Evolutionary conservation across 495 filamentous ascomycete species (phyloP), one percentile per base, ranked within the genome.

Genomic region (Penicillium samsonianum): DNA sequence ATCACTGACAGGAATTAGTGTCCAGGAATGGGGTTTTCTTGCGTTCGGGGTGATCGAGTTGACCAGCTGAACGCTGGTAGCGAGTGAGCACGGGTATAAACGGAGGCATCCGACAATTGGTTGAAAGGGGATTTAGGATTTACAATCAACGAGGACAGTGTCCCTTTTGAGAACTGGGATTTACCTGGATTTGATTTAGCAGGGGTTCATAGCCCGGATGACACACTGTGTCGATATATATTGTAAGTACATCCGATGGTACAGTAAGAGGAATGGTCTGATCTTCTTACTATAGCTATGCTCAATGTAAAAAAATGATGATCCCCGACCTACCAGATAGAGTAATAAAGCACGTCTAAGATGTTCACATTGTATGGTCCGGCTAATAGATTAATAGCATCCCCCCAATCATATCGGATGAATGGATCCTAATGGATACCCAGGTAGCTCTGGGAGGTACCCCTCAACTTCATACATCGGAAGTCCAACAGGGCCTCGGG

Each of bases 11-110:
- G 26, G 30, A 20, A 45, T 6, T 26, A 30, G 17, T 14, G 53
- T 26, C 16, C 16, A 4, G 10, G 43, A n/a, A 17, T 26, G 19
- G 6, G 25, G 25, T 16, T 3, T 12, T 23, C n/a, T 22, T 10
- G n/a, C 20, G 12, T 14, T 43, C 10, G 17, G 41, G 14, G 25
- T 50, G 48, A 38, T 37, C 33, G 14, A 16, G 33, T 17, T 28
- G 16, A 41, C 23, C 14, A 40, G 44, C n/a, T 48, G 25, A 20
- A 28, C 35, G 19, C 14, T 35, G 45, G 43, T 17, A 33, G 46
- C 30, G n/a, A 35, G 52, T 37, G 42, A 43, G 50, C 51, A 53
- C 53, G 53, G 42, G 43, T 55, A 55, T 55, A 28, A 38, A 46
- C 42, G 22, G 53, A 30, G 22, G 53, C 2, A 53, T 53, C n/a